Percentiles rank a stretch among this genome's conserved stretches.
These are phyloP conservation scores for Erodium texanum DNA, from an alignment of 441 rosid genomes.

Conservation along the genomic window DNA sequence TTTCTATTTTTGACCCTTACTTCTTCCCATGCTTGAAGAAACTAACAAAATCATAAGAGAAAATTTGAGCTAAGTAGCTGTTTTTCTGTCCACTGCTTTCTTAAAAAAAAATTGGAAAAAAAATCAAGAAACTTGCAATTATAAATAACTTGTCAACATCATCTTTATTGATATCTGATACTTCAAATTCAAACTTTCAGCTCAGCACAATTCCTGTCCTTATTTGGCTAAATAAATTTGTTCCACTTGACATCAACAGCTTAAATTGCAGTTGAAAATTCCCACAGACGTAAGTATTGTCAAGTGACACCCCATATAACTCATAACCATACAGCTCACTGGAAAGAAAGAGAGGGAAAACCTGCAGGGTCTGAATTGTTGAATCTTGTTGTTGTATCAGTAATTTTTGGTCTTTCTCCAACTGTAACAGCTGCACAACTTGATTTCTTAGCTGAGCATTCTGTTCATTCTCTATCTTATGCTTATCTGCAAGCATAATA, in stretches of 20 bases:
- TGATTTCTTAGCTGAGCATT: constrained; percentile 74
- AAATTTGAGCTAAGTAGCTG: background rate
- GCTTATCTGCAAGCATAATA: constrained; percentile 66
- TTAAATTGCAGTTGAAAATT: background rate
- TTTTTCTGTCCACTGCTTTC: no score
- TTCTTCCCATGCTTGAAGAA: background rate
- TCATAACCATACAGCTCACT: background rate
- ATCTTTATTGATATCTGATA: background rate
- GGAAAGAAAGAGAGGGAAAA: constrained; percentile 21
- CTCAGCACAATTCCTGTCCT: background rate
- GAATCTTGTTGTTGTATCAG: constrained; percentile 70
- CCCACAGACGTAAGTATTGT: background rate
- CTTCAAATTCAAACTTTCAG: background rate
- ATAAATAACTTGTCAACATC: background rate
- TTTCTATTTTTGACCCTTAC: background rate
- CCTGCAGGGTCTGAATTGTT: constrained; percentile 75
- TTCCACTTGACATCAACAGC: background rate
- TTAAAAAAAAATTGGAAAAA: background rate
- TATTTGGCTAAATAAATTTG: background rate
- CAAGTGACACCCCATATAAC: background rate
- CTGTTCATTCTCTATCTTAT: constrained; percentile 76
- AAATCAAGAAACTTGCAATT: background rate
- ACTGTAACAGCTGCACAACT: constrained; percentile 61
- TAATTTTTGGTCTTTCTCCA: constrained; percentile 66
- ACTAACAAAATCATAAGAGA: background rate